A percentile compares a stretch with the other conserved stretches of the same genome.
Evolutionary conservation across 2,329 filamentous ascomycete species (phyloP).

Genomic region (Scedosporium apiospermum): DNA sequence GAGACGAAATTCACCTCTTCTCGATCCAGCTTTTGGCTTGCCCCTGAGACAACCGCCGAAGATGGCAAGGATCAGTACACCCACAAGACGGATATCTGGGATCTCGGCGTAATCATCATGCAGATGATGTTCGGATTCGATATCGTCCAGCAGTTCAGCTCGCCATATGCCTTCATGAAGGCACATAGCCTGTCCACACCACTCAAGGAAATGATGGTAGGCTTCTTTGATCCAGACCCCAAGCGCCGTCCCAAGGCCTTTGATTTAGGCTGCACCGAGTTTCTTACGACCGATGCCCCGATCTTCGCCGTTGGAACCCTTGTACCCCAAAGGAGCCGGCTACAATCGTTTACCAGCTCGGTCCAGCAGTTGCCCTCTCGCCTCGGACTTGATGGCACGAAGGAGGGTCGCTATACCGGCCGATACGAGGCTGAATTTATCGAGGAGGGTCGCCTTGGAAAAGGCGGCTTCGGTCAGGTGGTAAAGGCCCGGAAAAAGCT

Average conservation of each 20-base stretch:
- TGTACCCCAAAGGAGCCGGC: neutral
- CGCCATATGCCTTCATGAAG: conserved; percentile 64
- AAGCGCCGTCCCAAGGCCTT: conserved; percentile 82
- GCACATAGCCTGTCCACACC: conserved; percentile 63
- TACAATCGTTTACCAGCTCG: conserved; percentile 24
- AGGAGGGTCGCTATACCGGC: conserved; percentile 22
- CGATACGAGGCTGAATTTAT: conserved; percentile 85
- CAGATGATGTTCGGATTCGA: conserved; percentile 91
- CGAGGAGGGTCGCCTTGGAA: conserved; percentile 79
- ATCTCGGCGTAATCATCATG: conserved; percentile 80
- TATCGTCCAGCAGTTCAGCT: conserved; percentile 66
- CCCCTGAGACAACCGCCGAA: conserved; percentile 63
- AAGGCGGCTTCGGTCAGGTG: conserved; percentile 92
- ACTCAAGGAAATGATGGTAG: conserved; percentile 69
- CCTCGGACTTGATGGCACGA: neutral
- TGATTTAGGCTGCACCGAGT: conserved; percentile 55
- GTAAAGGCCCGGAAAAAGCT: conserved; percentile 92
- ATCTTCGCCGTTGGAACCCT: conserved; percentile 26
- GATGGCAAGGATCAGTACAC: conserved; percentile 54
- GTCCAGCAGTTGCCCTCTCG: conserved; percentile 15
- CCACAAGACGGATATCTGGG: conserved; percentile 87
- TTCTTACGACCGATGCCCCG: conserved; percentile 55
- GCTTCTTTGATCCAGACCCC: conserved; percentile 76
- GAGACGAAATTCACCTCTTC: conserved; percentile 48
- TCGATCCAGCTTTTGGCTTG: conserved; percentile 73